phyloP scores from a whole-genome alignment of 805 yeast genomes.

The Naumovozyma baii region DNA sequence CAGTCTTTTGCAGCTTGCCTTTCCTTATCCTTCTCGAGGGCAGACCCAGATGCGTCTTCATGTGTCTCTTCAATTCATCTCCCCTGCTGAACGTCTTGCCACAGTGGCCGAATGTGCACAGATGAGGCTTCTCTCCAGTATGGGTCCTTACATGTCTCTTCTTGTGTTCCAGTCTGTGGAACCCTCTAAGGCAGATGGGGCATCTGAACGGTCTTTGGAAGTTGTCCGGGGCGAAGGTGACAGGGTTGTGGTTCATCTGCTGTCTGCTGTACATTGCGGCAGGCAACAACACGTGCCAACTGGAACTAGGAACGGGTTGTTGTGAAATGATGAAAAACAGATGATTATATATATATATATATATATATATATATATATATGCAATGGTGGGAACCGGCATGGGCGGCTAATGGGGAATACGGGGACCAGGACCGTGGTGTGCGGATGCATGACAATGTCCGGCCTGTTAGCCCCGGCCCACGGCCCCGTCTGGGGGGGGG shows the following conservation, averaged over 20 bases:
- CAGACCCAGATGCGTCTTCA: conserved; percentile 49
- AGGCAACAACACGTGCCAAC: too few species aligned
- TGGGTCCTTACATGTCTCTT: conserved; percentile 84
- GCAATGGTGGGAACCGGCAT: too few species aligned
- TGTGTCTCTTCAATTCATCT: conserved; percentile 79
- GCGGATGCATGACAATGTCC: neutral
- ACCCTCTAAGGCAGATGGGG: conserved; percentile 73
- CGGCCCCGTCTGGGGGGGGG: neutral
- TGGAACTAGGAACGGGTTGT: too few species aligned
- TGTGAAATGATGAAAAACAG: too few species aligned
- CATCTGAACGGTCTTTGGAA: conserved; percentile 65
- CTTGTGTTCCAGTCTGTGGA: conserved; percentile 80
- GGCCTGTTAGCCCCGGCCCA: neutral
- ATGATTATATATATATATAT: too few species aligned
- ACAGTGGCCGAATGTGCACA: conserved; percentile 73
- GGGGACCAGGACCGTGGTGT: neutral
- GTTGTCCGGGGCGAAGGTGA: conserved; percentile 8
- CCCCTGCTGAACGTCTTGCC: conserved; percentile 65
- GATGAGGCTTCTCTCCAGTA: conserved; percentile 86
- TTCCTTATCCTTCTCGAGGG: conserved; percentile 1
- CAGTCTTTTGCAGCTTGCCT: neutral
- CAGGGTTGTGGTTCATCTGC: neutral
- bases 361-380: too few species aligned
- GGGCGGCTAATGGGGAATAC: neutral
- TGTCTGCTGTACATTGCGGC: neutral